These are phyloP conservation scores for Coemansia guatemalensis DNA, from an alignment of 192 early-diverging fungal species.

Conservation along the genomic window DNA sequence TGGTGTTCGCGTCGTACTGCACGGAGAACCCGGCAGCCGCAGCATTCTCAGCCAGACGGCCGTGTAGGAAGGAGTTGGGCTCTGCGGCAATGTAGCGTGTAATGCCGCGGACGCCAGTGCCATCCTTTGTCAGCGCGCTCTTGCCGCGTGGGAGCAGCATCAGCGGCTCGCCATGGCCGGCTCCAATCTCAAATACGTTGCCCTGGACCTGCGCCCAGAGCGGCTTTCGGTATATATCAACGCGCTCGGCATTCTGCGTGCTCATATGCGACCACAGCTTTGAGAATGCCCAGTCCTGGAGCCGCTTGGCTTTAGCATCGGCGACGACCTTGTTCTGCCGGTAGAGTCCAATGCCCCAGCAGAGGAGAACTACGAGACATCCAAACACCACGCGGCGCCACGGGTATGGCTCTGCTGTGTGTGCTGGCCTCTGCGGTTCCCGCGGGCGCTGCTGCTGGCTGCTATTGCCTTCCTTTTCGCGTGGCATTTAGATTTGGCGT, in stretches of 20 bases:
- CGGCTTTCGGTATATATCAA: conserved; percentile 13
- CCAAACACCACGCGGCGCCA: conserved; percentile 31
- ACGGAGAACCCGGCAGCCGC: conserved; percentile 20
- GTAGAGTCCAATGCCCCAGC: conserved; percentile 24
- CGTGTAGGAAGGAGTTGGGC: conserved; percentile 30
- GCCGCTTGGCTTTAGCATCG: conserved; percentile 2
- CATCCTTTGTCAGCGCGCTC: neutral
- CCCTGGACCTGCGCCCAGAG: conserved; percentile 39
- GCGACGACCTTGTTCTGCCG: conserved; percentile 18
- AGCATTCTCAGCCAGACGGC: conserved; percentile 16
- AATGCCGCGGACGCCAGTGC: conserved; percentile 1
- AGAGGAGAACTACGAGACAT: conserved; percentile 14
- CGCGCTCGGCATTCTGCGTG: conserved; percentile 1
- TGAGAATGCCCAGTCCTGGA: conserved; percentile 36
- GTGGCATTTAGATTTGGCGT: neutral
- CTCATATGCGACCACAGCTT: conserved; percentile 29
- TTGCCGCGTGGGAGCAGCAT: conserved; percentile 5
- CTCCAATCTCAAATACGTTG: conserved; percentile 37
- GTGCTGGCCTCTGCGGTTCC: neutral
- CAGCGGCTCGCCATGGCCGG: conserved; percentile 32
- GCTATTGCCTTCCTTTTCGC: neutral
- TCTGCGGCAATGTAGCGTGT: conserved; percentile 25
- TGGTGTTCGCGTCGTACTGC: conserved; percentile 25
- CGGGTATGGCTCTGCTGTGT: conserved; percentile 21
- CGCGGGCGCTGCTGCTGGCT: conserved; percentile 2